A percentile compares a stretch with the other conserved stretches of the same genome.
These are phyloP conservation scores for Aspergillus quadrilineatus DNA, from an alignment of 2,329 filamentous ascomycete genomes.

Conservation along the genomic window DNA sequence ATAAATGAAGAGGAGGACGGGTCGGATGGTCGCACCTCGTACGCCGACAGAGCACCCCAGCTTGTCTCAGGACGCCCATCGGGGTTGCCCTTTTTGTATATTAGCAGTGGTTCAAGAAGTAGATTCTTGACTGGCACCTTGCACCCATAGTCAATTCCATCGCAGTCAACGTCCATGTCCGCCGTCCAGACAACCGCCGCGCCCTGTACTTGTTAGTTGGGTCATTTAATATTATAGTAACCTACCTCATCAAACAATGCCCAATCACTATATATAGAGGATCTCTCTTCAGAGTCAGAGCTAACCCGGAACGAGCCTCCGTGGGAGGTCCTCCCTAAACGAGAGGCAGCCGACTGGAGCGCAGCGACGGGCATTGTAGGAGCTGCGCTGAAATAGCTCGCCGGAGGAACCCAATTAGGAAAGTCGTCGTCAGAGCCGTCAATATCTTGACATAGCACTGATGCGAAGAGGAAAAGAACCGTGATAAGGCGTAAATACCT, in stretches of 20 bases:
- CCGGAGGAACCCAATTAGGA: not conserved
- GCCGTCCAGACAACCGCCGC: slow-evolving; percentile 30
- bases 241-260: slow-evolving; percentile 23
- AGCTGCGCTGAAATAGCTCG: slow-evolving; percentile 3
- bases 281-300: not conserved
- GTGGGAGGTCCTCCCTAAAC: not conserved
- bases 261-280: slow-evolving; percentile 27
- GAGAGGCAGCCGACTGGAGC: not conserved
- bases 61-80: slow-evolving; percentile 29
- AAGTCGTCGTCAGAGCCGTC: not conserved
- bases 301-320: not conserved
- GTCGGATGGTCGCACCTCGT: slow-evolving; percentile 10
- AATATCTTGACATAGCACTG: not conserved
- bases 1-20: not conserved
- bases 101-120: not conserved
- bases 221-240: not conserved
- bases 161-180: slow-evolving; percentile 37
- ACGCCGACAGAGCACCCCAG: slow-evolving; percentile 32
- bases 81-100: slow-evolving; percentile 24
- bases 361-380: slow-evolving; percentile 1
- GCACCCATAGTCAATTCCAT: slow-evolving; percentile 30
- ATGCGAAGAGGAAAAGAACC: not conserved
- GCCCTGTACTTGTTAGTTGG: slow-evolving; percentile 18
- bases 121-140: slow-evolving; percentile 14
- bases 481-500: not conserved